Conservation (phyloP, 495 filamentous ascomycete genomes). For the Talaromyces borbonicus region DNA sequence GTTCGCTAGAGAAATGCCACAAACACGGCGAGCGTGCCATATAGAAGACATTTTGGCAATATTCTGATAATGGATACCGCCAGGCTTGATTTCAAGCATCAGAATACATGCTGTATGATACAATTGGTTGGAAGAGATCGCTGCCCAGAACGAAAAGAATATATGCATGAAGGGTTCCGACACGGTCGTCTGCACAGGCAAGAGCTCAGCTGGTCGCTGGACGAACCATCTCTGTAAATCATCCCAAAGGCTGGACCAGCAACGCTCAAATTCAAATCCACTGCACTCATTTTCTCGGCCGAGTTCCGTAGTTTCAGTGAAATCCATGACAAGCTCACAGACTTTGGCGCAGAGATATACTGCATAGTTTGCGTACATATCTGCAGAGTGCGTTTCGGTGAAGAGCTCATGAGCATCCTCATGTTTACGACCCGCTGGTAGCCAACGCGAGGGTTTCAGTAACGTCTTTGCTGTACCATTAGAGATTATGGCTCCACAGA, state of each 20-base stretch:
- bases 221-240: constrained; percentile 33
- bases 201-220: constrained; percentile 28
- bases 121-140: constrained; percentile 40
- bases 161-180: constrained; percentile 36
- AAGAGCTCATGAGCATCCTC: no score
- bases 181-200: constrained; percentile 27
- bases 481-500: constrained; percentile 38
- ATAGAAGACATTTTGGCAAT: constrained; percentile 23
- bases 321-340: constrained; percentile 31
- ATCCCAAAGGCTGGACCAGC: constrained; percentile 32
- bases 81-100: constrained; percentile 31
- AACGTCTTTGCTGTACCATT: constrained; percentile 34
- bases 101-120: constrained; percentile 39
- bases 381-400: no score
- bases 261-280: no score
- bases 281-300: no score
- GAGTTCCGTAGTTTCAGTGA: constrained; percentile 27
- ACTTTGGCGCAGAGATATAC: constrained; percentile 35
- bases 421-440: no score
- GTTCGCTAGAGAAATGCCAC: constrained; percentile 39
- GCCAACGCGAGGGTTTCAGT: constrained; percentile 31
- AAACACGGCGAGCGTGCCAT: constrained; percentile 40
- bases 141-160: constrained; percentile 35
- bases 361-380: constrained; percentile 38
- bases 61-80: no score